A percentile compares a stretch with the other conserved stretches of the same genome.
These are phyloP conservation scores for Durotheca rogersii DNA, from an alignment of 495 filamentous ascomycete species.

Conservation along the genomic window DNA sequence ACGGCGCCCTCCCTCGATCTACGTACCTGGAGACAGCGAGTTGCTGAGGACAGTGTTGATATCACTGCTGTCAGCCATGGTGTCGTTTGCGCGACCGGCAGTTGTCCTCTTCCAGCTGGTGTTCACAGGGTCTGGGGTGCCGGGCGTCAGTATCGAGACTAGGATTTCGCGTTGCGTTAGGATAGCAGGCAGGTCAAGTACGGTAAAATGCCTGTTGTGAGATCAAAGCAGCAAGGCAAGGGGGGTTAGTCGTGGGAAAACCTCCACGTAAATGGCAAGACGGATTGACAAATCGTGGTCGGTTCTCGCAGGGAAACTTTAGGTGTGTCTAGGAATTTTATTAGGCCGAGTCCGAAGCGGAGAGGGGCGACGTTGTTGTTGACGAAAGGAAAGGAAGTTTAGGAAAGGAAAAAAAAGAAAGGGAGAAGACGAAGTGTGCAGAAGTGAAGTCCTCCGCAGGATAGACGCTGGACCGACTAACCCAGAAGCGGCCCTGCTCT, in stretches of 20 bases:
- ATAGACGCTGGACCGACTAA: neutral
- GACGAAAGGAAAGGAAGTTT: slow-evolving; percentile 22
- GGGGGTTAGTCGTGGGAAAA: too few species aligned
- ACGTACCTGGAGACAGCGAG: slow-evolving; percentile 85
- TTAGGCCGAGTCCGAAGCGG: slow-evolving; percentile 19
- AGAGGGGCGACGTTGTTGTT: slow-evolving; percentile 22
- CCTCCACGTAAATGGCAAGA: neutral
- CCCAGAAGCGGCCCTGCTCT: slow-evolving; percentile 30
- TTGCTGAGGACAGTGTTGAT: slow-evolving; percentile 75
- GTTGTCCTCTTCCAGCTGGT: slow-evolving; percentile 24
- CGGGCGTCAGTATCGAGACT: slow-evolving; percentile 9
- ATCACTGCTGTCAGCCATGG: slow-evolving; percentile 52
- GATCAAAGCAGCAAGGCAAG: slow-evolving; percentile 4
- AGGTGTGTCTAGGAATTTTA: neutral
- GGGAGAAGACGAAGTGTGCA: slow-evolving; percentile 27
- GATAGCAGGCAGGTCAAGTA: slow-evolving; percentile 2
- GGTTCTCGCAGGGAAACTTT: neutral
- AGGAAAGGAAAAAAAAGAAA: slow-evolving; percentile 24
- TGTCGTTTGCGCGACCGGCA: slow-evolving; percentile 21
- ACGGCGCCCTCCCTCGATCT: neutral
- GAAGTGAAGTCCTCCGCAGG: slow-evolving; percentile 25
- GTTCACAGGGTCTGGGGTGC: slow-evolving; percentile 23
- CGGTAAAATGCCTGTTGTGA: slow-evolving; percentile 4
- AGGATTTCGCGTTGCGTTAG: too few species aligned
- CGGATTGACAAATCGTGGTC: neutral